Evolutionary conservation across 331 rosid species (phyloP).

Genomic region (Dryas integrifolia): DNA sequence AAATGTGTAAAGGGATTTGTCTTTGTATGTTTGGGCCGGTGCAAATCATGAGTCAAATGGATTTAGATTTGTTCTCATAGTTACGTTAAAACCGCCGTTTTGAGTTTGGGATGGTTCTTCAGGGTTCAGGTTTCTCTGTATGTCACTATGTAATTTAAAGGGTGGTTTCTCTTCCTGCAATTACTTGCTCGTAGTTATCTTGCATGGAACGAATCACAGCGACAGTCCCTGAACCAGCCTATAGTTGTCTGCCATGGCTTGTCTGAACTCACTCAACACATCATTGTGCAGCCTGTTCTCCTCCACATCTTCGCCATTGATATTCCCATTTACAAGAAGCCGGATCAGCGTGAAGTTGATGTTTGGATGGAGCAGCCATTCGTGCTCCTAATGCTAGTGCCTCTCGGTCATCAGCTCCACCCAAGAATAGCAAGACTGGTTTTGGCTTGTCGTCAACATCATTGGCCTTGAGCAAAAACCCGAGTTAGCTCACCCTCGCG

Average conservation of each 20-base stretch:
- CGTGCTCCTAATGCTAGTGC: conserved; percentile 34
- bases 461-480: not conserved
- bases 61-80: too few species aligned
- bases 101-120: not conserved
- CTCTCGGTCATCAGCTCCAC: conserved; percentile 45
- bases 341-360: conserved; percentile 29
- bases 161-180: conserved; percentile 32
- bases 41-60: too few species aligned
- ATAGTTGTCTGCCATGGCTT: conserved; percentile 12
- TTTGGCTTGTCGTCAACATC: conserved; percentile 1
- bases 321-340: conserved; percentile 8
- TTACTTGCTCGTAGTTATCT: conserved; percentile 25
- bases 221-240: conserved; percentile 32
- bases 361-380: conserved; percentile 34
- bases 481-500: too few species aligned
- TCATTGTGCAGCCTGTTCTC: conserved; percentile 28
- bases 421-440: conserved; percentile 27
- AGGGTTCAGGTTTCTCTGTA: too few species aligned
- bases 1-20: too few species aligned
- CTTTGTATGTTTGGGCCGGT: too few species aligned
- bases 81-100: too few species aligned
- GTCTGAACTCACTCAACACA: conserved; percentile 26
- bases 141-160: too few species aligned
- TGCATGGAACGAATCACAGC: conserved; percentile 30
- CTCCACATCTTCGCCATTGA: not conserved